phyloP scores from a whole-genome alignment of 2,329 filamentous ascomycete species.

The Thielaviopsis euricoi region DNA sequence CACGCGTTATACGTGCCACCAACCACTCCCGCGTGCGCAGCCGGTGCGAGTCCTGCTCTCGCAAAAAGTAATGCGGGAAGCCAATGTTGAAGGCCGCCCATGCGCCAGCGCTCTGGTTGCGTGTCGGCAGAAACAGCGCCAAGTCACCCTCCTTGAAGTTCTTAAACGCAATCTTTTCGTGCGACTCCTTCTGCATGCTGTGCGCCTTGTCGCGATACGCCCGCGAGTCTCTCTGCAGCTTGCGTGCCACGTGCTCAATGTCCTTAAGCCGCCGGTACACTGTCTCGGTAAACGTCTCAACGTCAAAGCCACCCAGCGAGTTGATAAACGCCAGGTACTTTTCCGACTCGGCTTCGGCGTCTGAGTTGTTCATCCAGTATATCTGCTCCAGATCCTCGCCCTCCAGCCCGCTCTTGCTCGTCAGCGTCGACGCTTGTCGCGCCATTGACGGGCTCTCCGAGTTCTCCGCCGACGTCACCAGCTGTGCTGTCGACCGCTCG shows the following conservation, averaged over 20 bases:
- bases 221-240: slow-evolving; percentile 79
- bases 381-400: slow-evolving; percentile 55
- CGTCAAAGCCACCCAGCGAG: slow-evolving; percentile 60
- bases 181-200: slow-evolving; percentile 62
- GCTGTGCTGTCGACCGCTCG: slow-evolving; percentile 32
- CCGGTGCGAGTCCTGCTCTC: slow-evolving; percentile 79
- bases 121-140: slow-evolving; percentile 81
- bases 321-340: slow-evolving; percentile 63
- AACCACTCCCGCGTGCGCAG: slow-evolving; percentile 82
- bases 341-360: slow-evolving; percentile 41
- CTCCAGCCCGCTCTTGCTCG: slow-evolving; percentile 38
- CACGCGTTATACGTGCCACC: slow-evolving; percentile 78
- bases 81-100: slow-evolving; percentile 99
- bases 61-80: slow-evolving; percentile 90
- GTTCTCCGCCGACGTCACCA: slow-evolving; percentile 40
- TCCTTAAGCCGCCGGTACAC: slow-evolving; percentile 84
- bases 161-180: slow-evolving; percentile 90
- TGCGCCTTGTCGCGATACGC: slow-evolving; percentile 79
- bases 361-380: slow-evolving; percentile 63
- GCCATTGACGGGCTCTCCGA: slow-evolving; percentile 37
- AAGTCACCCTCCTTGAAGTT: slow-evolving; percentile 95
- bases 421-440: slow-evolving; percentile 35
- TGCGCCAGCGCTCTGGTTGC: slow-evolving; percentile 83
- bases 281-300: slow-evolving; percentile 70
- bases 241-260: slow-evolving; percentile 80